A percentile compares a stretch with the other conserved stretches of the same genome.
These are phyloP conservation scores for Suhomyces tanzawaensis DNA, from an alignment of 805 yeast genomes.

Conservation along the genomic window DNA sequence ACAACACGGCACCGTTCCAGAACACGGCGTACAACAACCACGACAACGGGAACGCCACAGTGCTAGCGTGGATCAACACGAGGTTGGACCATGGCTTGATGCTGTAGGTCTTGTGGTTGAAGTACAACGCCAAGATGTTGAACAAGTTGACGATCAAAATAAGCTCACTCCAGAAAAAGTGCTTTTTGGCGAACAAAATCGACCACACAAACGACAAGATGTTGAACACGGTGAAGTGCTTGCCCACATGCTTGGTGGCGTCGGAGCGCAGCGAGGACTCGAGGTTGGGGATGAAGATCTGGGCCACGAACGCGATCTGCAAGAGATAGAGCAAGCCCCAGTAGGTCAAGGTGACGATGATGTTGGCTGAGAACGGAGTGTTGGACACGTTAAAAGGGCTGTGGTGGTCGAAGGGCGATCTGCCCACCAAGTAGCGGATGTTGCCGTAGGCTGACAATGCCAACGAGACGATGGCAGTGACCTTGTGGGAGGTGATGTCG, in stretches of 20 bases:
- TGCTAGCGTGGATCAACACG: slow-evolving; percentile 61
- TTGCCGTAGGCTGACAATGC: slow-evolving; percentile 56
- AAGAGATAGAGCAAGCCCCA: slow-evolving; percentile 55
- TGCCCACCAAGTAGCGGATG: slow-evolving; percentile 55
- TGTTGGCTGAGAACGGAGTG: slow-evolving; percentile 70
- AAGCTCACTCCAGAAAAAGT: slow-evolving; percentile 59
- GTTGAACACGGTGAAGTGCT: slow-evolving; percentile 66
- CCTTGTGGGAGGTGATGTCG: slow-evolving; percentile 31
- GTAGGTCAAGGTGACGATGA: slow-evolving; percentile 48
- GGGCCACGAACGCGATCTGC: slow-evolving; percentile 52
- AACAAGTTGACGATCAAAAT: slow-evolving; percentile 57
- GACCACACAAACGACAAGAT: slow-evolving; percentile 62
- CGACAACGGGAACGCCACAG: slow-evolving; percentile 66
- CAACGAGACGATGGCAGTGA: slow-evolving; percentile 52
- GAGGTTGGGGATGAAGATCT: slow-evolving; percentile 38
- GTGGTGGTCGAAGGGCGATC: slow-evolving; percentile 45
- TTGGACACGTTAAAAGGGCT: slow-evolving; percentile 51
- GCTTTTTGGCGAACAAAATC: slow-evolving; percentile 54
- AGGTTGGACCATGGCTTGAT: slow-evolving; percentile 52
- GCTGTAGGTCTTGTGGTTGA: slow-evolving; percentile 57
- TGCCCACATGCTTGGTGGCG: slow-evolving; percentile 44
- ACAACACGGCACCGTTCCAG: slow-evolving; percentile 83
- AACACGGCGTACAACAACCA: slow-evolving; percentile 74
- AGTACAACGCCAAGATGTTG: slow-evolving; percentile 55
- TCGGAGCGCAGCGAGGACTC: slow-evolving; percentile 19